These are phyloP conservation scores for Castanospermum australe DNA, from an alignment of 306 rosid species.

Conservation along the genomic window DNA sequence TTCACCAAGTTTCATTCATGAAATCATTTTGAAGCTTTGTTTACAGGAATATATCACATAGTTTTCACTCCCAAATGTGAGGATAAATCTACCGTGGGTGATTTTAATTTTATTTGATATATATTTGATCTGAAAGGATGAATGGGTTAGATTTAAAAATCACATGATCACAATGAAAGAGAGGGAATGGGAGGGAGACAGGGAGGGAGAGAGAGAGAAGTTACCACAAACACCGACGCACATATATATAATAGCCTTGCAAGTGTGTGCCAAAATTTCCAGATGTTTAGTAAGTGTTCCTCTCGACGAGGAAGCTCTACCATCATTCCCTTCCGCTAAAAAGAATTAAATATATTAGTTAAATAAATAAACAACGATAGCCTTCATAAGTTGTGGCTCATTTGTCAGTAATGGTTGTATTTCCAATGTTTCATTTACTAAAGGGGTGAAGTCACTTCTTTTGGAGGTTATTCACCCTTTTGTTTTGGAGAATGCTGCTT, in stretches of 20 bases:
- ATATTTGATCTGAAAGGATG: background rate
- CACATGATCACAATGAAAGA: background rate
- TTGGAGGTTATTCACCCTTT: no score
- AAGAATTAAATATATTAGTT: background rate
- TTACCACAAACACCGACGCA: background rate
- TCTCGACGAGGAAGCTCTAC: background rate
- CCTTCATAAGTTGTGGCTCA: background rate
- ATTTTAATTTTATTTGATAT: background rate
- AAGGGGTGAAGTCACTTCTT: background rate
- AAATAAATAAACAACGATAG: background rate
- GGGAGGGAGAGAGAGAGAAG: background rate
- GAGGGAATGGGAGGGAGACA: background rate
- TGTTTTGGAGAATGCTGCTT: background rate
- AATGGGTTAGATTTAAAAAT: background rate
- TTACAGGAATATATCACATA: background rate
- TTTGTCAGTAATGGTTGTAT: background rate
- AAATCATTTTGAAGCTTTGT: background rate
- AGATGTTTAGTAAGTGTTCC: background rate
- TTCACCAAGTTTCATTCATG: background rate
- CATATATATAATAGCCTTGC: background rate
- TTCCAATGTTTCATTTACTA: background rate
- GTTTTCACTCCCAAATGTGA: background rate
- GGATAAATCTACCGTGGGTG: background rate
- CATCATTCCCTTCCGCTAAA: background rate
- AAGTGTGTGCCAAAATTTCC: background rate